Base-by-base conservation (phyloP, 1,139 yeast genomes). In the Pichia sp. region DNA sequence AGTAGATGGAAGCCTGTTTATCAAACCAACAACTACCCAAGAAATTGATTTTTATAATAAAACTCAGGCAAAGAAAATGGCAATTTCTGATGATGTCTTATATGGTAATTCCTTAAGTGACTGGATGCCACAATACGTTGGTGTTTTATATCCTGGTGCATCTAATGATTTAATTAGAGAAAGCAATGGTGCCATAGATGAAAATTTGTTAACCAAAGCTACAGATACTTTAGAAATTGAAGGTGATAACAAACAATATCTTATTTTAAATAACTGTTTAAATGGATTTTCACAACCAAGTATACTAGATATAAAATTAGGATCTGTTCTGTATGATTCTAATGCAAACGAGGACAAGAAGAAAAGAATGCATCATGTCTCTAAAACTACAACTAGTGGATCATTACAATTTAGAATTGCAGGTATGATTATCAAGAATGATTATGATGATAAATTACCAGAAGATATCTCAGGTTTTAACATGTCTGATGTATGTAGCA, bases 291-390 rank as follows among this genome's bases (percentile, higher is more conserved):
- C 48, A 4, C 65, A 68, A 41, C 97, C 98, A 0, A 76, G 85
- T 48, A 73, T 92, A 3, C 58, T 90, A 51, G 98, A 92, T 59
- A 76, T 90, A 43, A 92, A 92, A 60, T 69, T 92, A 6, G 98
- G 98, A 0, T 64, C 78, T 5, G 59, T 71, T 12, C 65, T 92
- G 31, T 79, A 84, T 55, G 97, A 90, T 63, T 71, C 70, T 4
- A 64, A 67, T 5, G 77, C 87, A 0, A 44, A 71, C 1, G 63
- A 57, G 0, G 95, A 80, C 30, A 92, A 92, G 58, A 69, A 66
- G 20, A 66, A 65, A 39, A 39, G 97, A 36, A 65, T 92, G 55
- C 68, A 66, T 30, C 63, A 70, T 35, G 97, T 92, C 0, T 74
- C 94, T 37, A 60, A 65, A 1, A 52, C 69, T 0, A 90, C 97